phyloP scores from a whole-genome alignment of 768 basidiomycete genomes.

The Collybia mongolica region DNA sequence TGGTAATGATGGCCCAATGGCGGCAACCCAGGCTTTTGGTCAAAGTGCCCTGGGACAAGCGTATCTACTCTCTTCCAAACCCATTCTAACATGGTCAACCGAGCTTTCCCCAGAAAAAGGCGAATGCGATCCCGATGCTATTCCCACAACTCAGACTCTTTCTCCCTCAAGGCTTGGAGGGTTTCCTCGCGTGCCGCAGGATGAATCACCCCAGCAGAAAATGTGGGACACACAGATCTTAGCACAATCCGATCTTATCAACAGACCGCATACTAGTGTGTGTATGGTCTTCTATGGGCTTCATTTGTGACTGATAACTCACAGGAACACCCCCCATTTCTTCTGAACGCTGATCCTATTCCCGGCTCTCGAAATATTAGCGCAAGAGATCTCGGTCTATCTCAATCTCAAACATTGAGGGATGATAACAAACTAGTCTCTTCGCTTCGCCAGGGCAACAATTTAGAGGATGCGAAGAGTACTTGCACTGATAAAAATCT shows the following conservation, averaged over 20 bases:
- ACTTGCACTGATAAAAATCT: too few species aligned
- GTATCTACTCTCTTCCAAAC: slow-evolving; percentile 11
- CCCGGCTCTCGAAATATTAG: slow-evolving; percentile 14
- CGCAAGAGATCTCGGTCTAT: slow-evolving; percentile 25
- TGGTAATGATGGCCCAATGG: slow-evolving; percentile 10
- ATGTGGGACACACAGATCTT: too few species aligned
- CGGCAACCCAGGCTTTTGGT: slow-evolving; percentile 39
- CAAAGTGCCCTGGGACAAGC: slow-evolving; percentile 32
- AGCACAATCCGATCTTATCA: too few species aligned
- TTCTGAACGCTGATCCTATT: not conserved
- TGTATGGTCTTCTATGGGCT: too few species aligned
- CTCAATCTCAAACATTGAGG: slow-evolving; percentile 15
- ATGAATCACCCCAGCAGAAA: too few species aligned
- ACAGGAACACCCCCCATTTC: slow-evolving; percentile 15
- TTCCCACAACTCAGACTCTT: slow-evolving; percentile 26
- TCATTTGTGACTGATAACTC: slow-evolving; percentile 29
- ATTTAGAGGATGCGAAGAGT: not conserved
- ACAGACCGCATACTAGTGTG: too few species aligned
- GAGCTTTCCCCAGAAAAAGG: slow-evolving; percentile 1
- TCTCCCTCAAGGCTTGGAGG: slow-evolving; percentile 29
- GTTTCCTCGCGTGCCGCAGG: not conserved
- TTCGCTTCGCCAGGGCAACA: not conserved
- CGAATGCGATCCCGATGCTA: slow-evolving; percentile 10
- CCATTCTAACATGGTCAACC: slow-evolving; percentile 5
- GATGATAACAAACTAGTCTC: slow-evolving; percentile 7